Evolutionary conservation across 371 early-diverging fungal genomes (phyloP), one percentile per base, ranked within the genome.

Genomic region (Syncephalastrum sp.): DNA sequence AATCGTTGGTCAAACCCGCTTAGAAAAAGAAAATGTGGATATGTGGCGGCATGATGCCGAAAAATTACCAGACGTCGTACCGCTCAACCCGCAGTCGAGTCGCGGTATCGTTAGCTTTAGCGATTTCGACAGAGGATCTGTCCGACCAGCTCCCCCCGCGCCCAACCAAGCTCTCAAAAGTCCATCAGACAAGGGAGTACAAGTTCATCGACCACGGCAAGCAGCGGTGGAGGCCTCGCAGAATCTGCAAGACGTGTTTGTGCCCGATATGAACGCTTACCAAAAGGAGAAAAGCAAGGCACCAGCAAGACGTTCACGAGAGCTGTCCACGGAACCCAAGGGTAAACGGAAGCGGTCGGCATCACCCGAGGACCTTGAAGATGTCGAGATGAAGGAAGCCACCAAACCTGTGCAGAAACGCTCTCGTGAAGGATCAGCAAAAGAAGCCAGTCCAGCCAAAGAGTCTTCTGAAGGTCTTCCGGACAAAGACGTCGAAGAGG

Each of bases 261-360:
- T 81, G 58, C 75, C 77, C 8, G 85, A 83, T 33, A 75, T 71
- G 46, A 82, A 83, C 53, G 71, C 71, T 2, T 84, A 72, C 50
- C 74, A 82, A 64, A 70, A 63, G 12, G 84, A 82, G 49, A 63
- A 67, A 54, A 65, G 17, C 42, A 53, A 6, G 12, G 29, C 19
- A 47, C 50, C n/a, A 21, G 1, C 50, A 6, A 50, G 24, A 25
- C 19, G 25, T 16, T n/a, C 16, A 19, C 19, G 50, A 19, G 24
- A 23, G n/a, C 7, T 25, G 0, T 23, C 19, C 24, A 25, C 1
- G 38, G 38, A 33, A 33, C 7, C 38, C 7, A 33, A 33, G 38
- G 38, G 38, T 33, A 33, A 33, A 10, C 38, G 38, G 10, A 33
- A 33, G 12, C 10, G 8, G 12, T 33, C 38, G 38, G 38, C 10